Evolutionary conservation across 805 yeast genomes (phyloP), one percentile per base, ranked within the genome.

Genomic region (Myxozyma sirexii): DNA sequence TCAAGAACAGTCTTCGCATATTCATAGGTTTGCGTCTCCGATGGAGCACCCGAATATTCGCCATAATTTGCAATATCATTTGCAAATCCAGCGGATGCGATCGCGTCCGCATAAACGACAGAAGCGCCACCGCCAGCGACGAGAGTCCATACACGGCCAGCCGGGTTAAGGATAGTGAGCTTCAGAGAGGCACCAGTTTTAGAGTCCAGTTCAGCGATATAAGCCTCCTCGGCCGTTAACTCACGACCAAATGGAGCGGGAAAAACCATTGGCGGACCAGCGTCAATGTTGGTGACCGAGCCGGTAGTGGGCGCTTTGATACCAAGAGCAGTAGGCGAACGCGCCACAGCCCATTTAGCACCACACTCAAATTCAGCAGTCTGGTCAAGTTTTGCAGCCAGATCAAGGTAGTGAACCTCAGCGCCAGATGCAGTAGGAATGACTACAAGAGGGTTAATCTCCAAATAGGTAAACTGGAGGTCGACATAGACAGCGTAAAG

Each of bases 91-190:
- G 80, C 79, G 33, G 79, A 73, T 56, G 80, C 80, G 61, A 77
- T 77, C 59, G 80, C 80, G 54, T 77, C 80, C 27, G 80, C 80
- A 64, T 77, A 77, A 29, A 77, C 80, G 12, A 77, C 80, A 2
- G 80, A 76, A 38, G 80, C 80, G 60, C 80, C 80, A 62, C 80
- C 80, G 33, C 80, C 80, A 54, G 80, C 80, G 35, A 77, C 80
- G 45, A 77, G 73, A 29, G 81, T 78, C 80, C 80, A 77, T 66
- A 77, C 76, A 47, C 77, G 73, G 62, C 80, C 80, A 56, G 69
- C 59, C 60, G 81, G 68, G 71, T 77, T 77, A 54, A 77, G 71
- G 47, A 77, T 71, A 43, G 80, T 77, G 49, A 77, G 75, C 68
- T 77, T 77, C 59, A 77, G 73, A 39, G 80, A 77, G 12, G 80